Evolutionary conservation across 2,329 filamentous ascomycete species (phyloP), one percentile per base, ranked within the genome.

Genomic region (Fusarium domesticum): DNA sequence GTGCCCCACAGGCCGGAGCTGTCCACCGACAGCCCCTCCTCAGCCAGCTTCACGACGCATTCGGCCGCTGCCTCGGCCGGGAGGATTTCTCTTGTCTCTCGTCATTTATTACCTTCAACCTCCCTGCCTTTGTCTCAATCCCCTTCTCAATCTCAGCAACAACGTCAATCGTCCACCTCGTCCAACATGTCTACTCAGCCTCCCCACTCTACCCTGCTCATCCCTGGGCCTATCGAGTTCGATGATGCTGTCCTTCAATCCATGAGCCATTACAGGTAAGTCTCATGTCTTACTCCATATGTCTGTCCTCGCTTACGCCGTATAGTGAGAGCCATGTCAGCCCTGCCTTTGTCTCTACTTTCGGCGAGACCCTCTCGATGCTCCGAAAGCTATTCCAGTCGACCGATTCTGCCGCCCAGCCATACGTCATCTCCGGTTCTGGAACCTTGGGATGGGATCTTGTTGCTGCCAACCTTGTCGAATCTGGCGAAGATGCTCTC

Each of bases 371-470:
- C 43, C 78, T 98, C 54, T 80, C 85, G 30, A 84, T 92, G 76
- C 80, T 96, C 46, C 88, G 93, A 68, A 87, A 93, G 73, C 85
- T 98, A 60, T 96, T 98, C 81, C 89, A 96, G 73, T 92, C 89
- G 58, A 85, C 84, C 62, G 80, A 91, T 63, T 77, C 90, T 39
- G 70, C 82, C 37, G 83, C 91, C 19, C 93, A 98, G 69, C 91
- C 93, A 32, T 95, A 96, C 65, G 80, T 97, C 65, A 82, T 98
- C 67, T 90, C 89, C 56, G 93, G 93, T 51, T 96, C 91, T 41
- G 93, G 93, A 45, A 98, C 93, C 16, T 78, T 98, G 6, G 93
- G 93, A 49, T 98, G 93, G 93, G 93, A 98, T 65, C 74, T 97
- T 47, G 90, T 97, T 35, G 86, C 90, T n/a, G 85, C 90, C 59